A percentile compares a stretch with the other conserved stretches of the same genome.
Evolutionary conservation across 306 rosid genomes (phyloP).

Genomic region (Sesbania bispinosa): DNA sequence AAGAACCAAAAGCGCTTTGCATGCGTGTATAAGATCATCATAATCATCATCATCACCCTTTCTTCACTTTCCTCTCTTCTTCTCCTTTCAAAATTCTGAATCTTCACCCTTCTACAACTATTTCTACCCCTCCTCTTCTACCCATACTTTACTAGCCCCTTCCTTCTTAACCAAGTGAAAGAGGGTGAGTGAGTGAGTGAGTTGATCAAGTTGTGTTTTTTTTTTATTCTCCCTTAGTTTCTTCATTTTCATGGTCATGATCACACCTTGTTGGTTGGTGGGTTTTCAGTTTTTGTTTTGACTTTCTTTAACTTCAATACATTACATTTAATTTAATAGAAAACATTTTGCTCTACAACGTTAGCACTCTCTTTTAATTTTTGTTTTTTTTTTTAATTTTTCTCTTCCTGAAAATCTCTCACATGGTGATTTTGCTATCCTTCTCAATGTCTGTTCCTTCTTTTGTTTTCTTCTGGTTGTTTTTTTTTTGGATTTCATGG

Average conservation of each 20-base stretch:
- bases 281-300: neutral
- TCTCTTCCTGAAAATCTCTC: neutral
- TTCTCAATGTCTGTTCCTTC: neutral
- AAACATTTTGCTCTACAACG: neutral
- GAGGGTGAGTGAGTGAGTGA: conserved; percentile 35
- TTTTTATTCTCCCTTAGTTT: neutral
- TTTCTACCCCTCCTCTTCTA: neutral
- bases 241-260: neutral
- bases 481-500: neutral
- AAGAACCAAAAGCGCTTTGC: conserved; percentile 30
- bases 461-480: conserved; percentile 23
- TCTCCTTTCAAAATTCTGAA: neutral
- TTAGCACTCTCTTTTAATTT: too few species aligned
- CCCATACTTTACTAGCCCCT: too few species aligned
- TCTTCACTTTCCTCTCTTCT: neutral
- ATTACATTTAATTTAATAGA: neutral
- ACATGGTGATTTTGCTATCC: neutral
- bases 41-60: conserved; percentile 22
- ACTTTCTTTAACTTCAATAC: neutral
- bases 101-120: conserved; percentile 3
- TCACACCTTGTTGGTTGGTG: neutral
- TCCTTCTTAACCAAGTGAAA: neutral
- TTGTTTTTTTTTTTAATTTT: too few species aligned
- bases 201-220: neutral
- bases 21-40: conserved; percentile 39